phyloP scores from a whole-genome alignment of 805 yeast species.

The Candida schatavii region DNA sequence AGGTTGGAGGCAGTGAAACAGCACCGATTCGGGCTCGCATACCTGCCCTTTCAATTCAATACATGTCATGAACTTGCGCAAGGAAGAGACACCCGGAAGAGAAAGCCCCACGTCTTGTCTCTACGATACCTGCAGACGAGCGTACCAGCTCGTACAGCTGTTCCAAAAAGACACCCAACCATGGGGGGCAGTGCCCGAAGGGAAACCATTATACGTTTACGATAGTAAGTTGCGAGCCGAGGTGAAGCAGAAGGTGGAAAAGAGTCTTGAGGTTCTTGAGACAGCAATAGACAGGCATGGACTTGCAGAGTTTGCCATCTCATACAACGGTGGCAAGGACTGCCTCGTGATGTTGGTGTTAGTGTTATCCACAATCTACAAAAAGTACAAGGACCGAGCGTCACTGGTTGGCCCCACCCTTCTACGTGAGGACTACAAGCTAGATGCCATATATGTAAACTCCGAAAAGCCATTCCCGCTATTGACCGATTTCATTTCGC shows the following conservation, averaged over 20 bases:
- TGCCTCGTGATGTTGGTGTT: conserved; percentile 84
- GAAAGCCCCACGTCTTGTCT: neutral
- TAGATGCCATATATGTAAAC: conserved; percentile 71
- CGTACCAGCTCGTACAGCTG: conserved; percentile 28
- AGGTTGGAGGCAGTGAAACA: too few relatives aligned
- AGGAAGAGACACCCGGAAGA: too few relatives aligned
- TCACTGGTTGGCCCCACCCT: conserved; percentile 3
- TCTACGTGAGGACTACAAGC: conserved; percentile 30
- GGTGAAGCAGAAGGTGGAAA: conserved; percentile 26
- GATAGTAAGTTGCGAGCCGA: conserved; percentile 17
- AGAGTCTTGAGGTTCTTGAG: conserved; percentile 27
- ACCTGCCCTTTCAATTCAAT: too few relatives aligned
- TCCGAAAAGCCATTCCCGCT: conserved; percentile 71
- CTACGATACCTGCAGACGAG: conserved; percentile 23
- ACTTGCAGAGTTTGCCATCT: conserved; percentile 62
- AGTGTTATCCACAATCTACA: conserved; percentile 55
- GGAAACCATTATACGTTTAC: conserved; percentile 18
- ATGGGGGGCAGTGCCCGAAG: conserved; percentile 16
- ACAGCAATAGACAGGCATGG: conserved; percentile 28
- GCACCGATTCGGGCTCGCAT: too few relatives aligned
- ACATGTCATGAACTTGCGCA: too few relatives aligned
- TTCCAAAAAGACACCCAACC: conserved; percentile 30
- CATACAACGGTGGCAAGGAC: conserved; percentile 97
- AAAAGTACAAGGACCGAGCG: conserved; percentile 2
- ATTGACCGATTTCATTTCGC: conserved; percentile 61